phyloP scores from a whole-genome alignment of 106 monocot genomes.

The Platanthera guangdongensis region DNA sequence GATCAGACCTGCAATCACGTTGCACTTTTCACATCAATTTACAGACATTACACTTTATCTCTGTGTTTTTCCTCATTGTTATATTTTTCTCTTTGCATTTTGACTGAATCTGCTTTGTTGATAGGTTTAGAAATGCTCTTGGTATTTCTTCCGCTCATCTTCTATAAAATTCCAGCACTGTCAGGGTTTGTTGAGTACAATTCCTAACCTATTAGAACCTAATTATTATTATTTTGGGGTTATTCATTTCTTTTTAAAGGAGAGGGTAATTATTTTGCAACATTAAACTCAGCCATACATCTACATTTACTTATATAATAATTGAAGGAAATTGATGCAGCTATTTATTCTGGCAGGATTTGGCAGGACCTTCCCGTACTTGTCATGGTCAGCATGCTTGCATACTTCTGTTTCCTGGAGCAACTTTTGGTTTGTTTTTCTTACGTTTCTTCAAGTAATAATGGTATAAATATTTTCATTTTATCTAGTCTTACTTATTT shows the following conservation, averaged over 20 bases:
- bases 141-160: no score
- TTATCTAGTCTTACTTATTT: neutral
- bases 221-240: neutral
- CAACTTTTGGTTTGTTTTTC: conserved; percentile 70
- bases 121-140: no score
- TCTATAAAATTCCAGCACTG: no score
- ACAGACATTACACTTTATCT: no score
- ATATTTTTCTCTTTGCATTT: no score
- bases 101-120: no score
- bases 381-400: conserved; percentile 98
- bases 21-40: no score
- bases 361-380: conserved; percentile 95
- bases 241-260: neutral
- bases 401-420: conserved; percentile 99
- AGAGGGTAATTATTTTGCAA: neutral
- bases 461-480: neutral
- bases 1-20: no score
- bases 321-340: conserved; percentile 1
- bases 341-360: conserved; percentile 44
- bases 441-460: neutral
- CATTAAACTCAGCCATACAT: neutral
- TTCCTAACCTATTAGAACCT: no score
- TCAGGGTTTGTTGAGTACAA: no score
- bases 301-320: neutral
- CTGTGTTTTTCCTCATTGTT: no score